Conservation (phyloP, 2,329 filamentous ascomycete species). For the Cladosporium sp. region DNA sequence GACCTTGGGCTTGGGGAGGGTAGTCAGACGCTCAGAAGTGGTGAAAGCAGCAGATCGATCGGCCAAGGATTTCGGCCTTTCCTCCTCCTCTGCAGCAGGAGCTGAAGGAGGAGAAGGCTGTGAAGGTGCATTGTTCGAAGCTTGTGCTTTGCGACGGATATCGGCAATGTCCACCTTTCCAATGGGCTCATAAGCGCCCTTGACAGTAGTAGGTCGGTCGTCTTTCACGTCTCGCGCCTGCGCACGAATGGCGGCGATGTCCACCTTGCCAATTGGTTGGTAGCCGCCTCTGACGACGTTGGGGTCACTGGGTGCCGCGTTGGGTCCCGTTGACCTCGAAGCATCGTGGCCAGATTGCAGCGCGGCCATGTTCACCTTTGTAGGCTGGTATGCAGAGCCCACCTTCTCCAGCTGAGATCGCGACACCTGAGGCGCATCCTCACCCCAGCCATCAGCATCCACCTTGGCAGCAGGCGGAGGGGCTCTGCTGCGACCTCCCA, state of each 20-base stretch:
- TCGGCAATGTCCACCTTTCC: conserved; percentile 97
- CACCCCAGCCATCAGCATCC: conserved; percentile 90
- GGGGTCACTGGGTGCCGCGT: conserved; percentile 49
- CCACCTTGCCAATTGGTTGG: conserved; percentile 94
- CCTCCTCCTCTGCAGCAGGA: conserved; percentile 51
- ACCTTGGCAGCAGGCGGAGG: conserved; percentile 57
- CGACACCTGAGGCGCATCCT: conserved; percentile 87
- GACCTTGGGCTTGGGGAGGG: conserved; percentile 91
- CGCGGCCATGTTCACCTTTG: conserved; percentile 89
- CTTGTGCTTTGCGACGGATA: conserved; percentile 81
- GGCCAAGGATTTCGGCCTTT: conserved; percentile 65
- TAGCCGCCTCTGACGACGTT: conserved; percentile 85
- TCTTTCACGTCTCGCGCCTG: conserved; percentile 70
- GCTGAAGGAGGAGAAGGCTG: conserved; percentile 43
- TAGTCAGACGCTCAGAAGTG: conserved; percentile 77
- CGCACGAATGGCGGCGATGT: conserved; percentile 85
- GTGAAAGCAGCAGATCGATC: conserved; percentile 76
- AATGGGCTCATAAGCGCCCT: conserved; percentile 90
- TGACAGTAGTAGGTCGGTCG: conserved; percentile 80
- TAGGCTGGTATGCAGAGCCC: conserved; percentile 87
- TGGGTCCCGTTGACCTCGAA: conserved; percentile 59
- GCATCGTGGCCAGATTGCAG: conserved; percentile 73
- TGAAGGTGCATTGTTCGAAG: conserved; percentile 38
- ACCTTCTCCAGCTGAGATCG: conserved; percentile 90
- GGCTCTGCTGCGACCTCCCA: conserved; percentile 61